phyloP scores from a whole-genome alignment of 352 stramenopile species.

The Pythium pyrilobum region DNA sequence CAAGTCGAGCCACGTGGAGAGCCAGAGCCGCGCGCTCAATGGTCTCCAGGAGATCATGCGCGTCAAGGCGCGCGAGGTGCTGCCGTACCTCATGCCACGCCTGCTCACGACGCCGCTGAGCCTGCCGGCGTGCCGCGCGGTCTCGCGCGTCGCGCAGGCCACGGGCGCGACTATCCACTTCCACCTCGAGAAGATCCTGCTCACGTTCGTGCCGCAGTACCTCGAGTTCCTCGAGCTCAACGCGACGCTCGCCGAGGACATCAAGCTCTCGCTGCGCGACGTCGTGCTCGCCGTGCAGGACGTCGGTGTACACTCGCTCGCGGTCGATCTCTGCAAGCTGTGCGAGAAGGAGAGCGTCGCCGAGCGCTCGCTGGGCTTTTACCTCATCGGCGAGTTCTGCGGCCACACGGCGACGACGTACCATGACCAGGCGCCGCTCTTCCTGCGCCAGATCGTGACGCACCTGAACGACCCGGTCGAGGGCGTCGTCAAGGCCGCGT shows the following conservation, averaged over 20 bases:
- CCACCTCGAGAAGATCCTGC: slow-evolving; percentile 94
- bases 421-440: slow-evolving; percentile 92
- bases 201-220: slow-evolving; percentile 74
- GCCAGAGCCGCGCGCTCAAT: slow-evolving; percentile 89
- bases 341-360: slow-evolving; percentile 86
- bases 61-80: slow-evolving; percentile 94
- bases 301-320: slow-evolving; percentile 92
- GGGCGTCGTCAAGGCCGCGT: slow-evolving; percentile 86
- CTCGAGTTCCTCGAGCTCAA: slow-evolving; percentile 34
- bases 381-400: slow-evolving; percentile 89
- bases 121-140: slow-evolving; percentile 82
- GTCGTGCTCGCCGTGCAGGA: slow-evolving; percentile 85
- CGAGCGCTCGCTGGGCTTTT: slow-evolving; percentile 89
- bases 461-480: slow-evolving; percentile 94
- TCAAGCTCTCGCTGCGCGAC: slow-evolving; percentile 67
- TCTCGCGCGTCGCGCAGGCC: slow-evolving; percentile 92
- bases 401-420: slow-evolving; percentile 86
- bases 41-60: slow-evolving; percentile 97
- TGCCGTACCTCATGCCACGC: slow-evolving; percentile 97
- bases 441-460: slow-evolving; percentile 95
- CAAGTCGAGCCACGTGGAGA: slow-evolving; percentile 54
- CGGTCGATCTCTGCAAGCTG: slow-evolving; percentile 93
- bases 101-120: slow-evolving; percentile 92
- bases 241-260: slow-evolving; percentile 46
- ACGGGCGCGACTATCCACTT: slow-evolving; percentile 93